phyloP scores from a whole-genome alignment of 768 basidiomycete genomes.

The Russula compacta region DNA sequence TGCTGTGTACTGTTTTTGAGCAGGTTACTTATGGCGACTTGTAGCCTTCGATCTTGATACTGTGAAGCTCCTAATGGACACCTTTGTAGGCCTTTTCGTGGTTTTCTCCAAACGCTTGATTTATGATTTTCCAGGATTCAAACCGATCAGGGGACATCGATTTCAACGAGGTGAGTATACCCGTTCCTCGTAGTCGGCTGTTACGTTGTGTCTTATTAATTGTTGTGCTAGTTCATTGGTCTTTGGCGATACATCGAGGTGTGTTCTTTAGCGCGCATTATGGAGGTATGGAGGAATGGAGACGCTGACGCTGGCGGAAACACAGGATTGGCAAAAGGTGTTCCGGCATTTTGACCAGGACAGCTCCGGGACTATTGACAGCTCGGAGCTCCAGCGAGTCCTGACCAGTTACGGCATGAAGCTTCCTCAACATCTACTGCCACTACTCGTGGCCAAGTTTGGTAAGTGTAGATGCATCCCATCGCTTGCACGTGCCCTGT shows the following conservation, averaged over 20 bases:
- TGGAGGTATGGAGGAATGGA: background rate
- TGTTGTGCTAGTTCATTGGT: slow-evolving; percentile 43
- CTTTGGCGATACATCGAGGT: slow-evolving; percentile 81
- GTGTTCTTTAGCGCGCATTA: background rate
- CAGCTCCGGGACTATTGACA: slow-evolving; percentile 70
- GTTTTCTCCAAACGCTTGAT: no score
- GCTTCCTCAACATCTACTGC: slow-evolving; percentile 54
- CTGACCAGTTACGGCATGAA: slow-evolving; percentile 70
- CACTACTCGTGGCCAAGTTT: slow-evolving; percentile 69
- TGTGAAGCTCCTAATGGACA: slow-evolving; percentile 74
- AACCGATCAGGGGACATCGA: slow-evolving; percentile 73
- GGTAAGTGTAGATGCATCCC: slow-evolving; percentile 35
- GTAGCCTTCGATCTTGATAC: slow-evolving; percentile 79
- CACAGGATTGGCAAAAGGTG: slow-evolving; percentile 72
- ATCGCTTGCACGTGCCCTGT: background rate
- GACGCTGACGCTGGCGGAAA: background rate
- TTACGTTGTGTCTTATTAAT: slow-evolving; percentile 6
- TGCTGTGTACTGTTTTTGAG: no score
- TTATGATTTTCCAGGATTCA: slow-evolving; percentile 38
- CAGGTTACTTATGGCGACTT: background rate
- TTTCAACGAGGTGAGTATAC: slow-evolving; percentile 53
- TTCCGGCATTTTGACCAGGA: slow-evolving; percentile 79
- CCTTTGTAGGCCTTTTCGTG: slow-evolving; percentile 49
- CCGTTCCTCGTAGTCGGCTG: background rate
- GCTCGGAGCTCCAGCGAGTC: slow-evolving; percentile 54